These are phyloP conservation scores for Pelargonium myrrhifolium DNA, from an alignment of 441 rosid species.

Conservation along the genomic window DNA sequence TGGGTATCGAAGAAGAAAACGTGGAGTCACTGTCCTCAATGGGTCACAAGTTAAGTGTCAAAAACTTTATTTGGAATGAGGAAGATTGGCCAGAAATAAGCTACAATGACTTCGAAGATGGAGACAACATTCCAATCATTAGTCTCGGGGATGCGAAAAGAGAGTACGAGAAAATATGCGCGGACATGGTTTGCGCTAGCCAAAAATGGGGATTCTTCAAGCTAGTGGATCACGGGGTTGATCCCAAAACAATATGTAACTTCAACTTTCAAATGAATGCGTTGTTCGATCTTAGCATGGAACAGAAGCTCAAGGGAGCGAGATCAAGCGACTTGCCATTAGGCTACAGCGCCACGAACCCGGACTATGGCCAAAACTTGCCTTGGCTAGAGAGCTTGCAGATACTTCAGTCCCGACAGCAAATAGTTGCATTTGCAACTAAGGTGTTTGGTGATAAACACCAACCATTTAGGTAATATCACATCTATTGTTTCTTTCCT, in stretches of 20 bases:
- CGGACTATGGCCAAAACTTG: not conserved
- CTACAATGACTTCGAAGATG: not conserved
- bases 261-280: not conserved
- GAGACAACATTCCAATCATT: not conserved
- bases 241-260: not conserved
- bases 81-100: not conserved
- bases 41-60: not conserved
- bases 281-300: not conserved
- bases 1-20: not conserved
- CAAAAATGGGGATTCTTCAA: not conserved
- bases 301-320: not conserved
- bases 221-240: not conserved
- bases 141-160: not conserved
- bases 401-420: not conserved
- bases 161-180: not conserved
- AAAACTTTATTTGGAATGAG: not conserved
- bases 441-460: slow-evolving; percentile 8
- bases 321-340: not conserved
- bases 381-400: slow-evolving; percentile 6
- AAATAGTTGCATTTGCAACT: not conserved
- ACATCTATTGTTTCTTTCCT: not conserved
- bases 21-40: not conserved
- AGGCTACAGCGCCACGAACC: not conserved
- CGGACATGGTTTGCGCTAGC: not conserved
- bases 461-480: not conserved